A percentile compares a stretch with the other conserved stretches of the same genome.
Conservation (phyloP, 257 asterid genomes). For the Scutellaria minor region DNA sequence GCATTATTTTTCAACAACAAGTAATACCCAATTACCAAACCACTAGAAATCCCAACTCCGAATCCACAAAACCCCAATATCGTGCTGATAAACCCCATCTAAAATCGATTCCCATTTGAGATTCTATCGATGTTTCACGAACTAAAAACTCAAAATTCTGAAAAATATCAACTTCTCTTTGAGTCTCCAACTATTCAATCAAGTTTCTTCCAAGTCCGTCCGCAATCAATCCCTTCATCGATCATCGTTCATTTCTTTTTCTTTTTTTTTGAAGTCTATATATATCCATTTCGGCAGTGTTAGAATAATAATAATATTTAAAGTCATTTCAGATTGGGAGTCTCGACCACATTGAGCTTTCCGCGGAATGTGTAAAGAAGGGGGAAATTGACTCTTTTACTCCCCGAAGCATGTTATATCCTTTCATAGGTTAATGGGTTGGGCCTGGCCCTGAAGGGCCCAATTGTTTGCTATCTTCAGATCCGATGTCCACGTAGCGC, state of each 20-base stretch:
- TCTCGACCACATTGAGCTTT: slow-evolving; percentile 30
- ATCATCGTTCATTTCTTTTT: neutral
- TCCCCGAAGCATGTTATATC: slow-evolving; percentile 21
- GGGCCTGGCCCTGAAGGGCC: slow-evolving; percentile 33
- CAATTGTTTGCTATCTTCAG: neutral
- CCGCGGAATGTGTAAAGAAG: slow-evolving; percentile 36
- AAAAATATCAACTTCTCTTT: neutral
- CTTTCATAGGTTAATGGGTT: neutral
- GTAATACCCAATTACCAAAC: slow-evolving; percentile 58
- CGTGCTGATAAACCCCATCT: slow-evolving; percentile 79
- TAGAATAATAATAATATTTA: neutral
- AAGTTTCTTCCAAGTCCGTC: slow-evolving; percentile 39
- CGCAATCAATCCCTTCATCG: slow-evolving; percentile 6
- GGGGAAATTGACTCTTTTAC: slow-evolving; percentile 9
- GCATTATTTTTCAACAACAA: no score
- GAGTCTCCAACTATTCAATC: slow-evolving; percentile 34
- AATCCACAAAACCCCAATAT: slow-evolving; percentile 81
- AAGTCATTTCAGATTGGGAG: slow-evolving; percentile 32
- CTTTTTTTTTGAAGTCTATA: neutral
- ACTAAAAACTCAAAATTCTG: slow-evolving; percentile 19
- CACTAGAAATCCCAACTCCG: slow-evolving; percentile 82
- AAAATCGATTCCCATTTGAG: slow-evolving; percentile 16
- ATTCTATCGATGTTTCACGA: slow-evolving; percentile 20
- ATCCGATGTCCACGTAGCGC: slow-evolving; percentile 2
- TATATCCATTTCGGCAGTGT: neutral